phyloP scores from a whole-genome alignment of 805 yeast species.

The Suhomyces pyralidae region DNA sequence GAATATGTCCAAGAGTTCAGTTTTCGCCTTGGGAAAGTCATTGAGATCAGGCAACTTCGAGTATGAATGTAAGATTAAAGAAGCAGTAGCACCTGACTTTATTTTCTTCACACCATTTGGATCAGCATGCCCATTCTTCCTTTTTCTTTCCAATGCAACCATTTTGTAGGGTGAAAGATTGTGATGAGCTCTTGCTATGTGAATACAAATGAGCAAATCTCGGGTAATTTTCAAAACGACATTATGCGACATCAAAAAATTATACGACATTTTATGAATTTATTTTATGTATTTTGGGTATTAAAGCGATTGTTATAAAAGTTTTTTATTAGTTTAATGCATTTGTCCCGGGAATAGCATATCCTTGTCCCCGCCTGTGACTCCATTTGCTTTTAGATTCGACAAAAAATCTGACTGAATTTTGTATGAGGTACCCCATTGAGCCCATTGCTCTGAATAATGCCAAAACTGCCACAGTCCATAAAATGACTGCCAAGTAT shows the following conservation, averaged over 20 bases:
- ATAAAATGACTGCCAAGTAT: slow-evolving; percentile 78
- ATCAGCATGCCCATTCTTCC: slow-evolving; percentile 20
- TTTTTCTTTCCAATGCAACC: slow-evolving; percentile 44
- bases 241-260: not conserved
- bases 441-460: slow-evolving; percentile 83
- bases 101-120: slow-evolving; percentile 21
- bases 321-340: slow-evolving; percentile 23
- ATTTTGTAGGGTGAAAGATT: slow-evolving; percentile 16
- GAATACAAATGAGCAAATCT: not conserved
- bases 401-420: slow-evolving; percentile 33
- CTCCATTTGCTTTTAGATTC: slow-evolving; percentile 40
- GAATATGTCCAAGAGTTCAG: slow-evolving; percentile 65
- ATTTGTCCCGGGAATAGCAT: slow-evolving; percentile 31
- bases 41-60: slow-evolving; percentile 47
- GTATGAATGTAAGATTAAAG: slow-evolving; percentile 49
- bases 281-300: not conserved
- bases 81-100: slow-evolving; percentile 30
- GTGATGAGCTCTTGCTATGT: not conserved
- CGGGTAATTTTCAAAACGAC: not conserved
- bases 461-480: slow-evolving; percentile 89
- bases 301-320: not conserved
- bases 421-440: slow-evolving; percentile 55
- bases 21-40: slow-evolving; percentile 32
- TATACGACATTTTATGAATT: not conserved
- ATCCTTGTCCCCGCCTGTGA: slow-evolving; percentile 37